A percentile compares a stretch with the other conserved stretches of the same genome.
These are phyloP conservation scores for Boletus coccyginus DNA, from an alignment of 768 basidiomycete species.

Conservation along the genomic window DNA sequence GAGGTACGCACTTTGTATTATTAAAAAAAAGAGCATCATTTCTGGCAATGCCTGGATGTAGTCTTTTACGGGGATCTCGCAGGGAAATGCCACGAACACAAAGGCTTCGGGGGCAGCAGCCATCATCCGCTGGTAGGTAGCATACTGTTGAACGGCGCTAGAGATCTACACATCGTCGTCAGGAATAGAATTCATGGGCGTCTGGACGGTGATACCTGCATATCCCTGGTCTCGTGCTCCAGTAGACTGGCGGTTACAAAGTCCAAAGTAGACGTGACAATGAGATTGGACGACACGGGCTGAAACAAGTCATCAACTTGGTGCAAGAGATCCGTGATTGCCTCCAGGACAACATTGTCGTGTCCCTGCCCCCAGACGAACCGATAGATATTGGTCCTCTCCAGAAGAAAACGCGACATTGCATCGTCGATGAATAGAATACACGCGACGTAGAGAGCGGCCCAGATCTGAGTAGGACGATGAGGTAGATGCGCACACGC, in stretches of 20 bases:
- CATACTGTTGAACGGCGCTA: slow-evolving; percentile 5
- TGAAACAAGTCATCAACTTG: slow-evolving; percentile 26
- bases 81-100: slow-evolving; percentile 32
- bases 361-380: slow-evolving; percentile 28
- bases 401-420: slow-evolving; percentile 18
- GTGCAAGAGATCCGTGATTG: slow-evolving; percentile 26
- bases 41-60: slow-evolving; percentile 38
- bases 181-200: not conserved
- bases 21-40: slow-evolving; percentile 23
- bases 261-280: slow-evolving; percentile 35
- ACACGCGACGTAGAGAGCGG: slow-evolving; percentile 36
- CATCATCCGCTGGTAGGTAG: slow-evolving; percentile 16
- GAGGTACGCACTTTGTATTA: slow-evolving; percentile 32
- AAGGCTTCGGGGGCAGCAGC: slow-evolving; percentile 33
- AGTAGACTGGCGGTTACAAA: slow-evolving; percentile 31
- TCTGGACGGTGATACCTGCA: slow-evolving; percentile 18
- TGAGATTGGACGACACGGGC: slow-evolving; percentile 28
- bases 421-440: slow-evolving; percentile 34
- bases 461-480: slow-evolving; percentile 27
- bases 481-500: slow-evolving; percentile 25
- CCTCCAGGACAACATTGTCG: slow-evolving; percentile 29
- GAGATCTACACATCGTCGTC: slow-evolving; percentile 3
- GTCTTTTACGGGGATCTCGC: slow-evolving; percentile 24
- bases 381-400: slow-evolving; percentile 16
- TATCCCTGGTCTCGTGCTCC: slow-evolving; percentile 25